Evolutionary conservation across 1,284 basidiomycete genomes (phyloP).

Genomic region (Moesziomyces parantarcticus): DNA sequence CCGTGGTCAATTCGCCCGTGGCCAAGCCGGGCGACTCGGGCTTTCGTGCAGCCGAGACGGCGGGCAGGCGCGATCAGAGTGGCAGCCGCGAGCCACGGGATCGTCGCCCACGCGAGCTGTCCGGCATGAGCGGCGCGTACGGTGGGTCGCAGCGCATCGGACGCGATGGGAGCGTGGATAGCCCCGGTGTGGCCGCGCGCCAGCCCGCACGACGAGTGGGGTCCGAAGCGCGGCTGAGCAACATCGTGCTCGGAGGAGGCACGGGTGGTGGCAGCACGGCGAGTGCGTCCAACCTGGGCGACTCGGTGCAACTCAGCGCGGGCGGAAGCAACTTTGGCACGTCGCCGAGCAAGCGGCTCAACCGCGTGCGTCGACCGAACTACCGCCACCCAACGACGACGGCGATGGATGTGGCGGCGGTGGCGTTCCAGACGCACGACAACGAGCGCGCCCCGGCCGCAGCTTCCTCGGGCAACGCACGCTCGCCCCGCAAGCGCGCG

Average conservation of each 20-base stretch:
- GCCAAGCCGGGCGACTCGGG: constrained; percentile 13
- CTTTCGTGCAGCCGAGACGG: constrained; percentile 3
- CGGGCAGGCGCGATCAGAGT: constrained; percentile 21
- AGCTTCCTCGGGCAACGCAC: background rate
- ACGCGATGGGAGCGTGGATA: constrained; percentile 41
- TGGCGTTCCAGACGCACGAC: constrained; percentile 46
- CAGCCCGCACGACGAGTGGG: constrained; percentile 11
- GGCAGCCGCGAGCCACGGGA: constrained; percentile 48
- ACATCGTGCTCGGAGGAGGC: constrained; percentile 10
- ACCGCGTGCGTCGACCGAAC: constrained; percentile 9
- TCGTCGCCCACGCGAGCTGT: constrained; percentile 36
- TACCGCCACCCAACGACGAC: constrained; percentile 58
- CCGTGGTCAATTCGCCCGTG: constrained; percentile 31
- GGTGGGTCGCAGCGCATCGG: constrained; percentile 30
- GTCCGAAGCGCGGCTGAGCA: constrained; percentile 29
- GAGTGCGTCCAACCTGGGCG: constrained; percentile 22
- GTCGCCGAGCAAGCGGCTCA: constrained; percentile 39
- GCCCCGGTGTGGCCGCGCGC: constrained; percentile 24
- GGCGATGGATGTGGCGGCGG: constrained; percentile 58
- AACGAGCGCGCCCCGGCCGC: background rate
- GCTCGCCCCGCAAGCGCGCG: constrained; percentile 39
- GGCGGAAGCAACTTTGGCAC: constrained; percentile 35
- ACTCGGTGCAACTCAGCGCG: constrained; percentile 14
- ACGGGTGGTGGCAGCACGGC: constrained; percentile 15
- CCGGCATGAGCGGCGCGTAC: constrained; percentile 34